These are phyloP conservation scores for Aspergillus spinulosporus DNA, from an alignment of 2,329 filamentous ascomycete genomes.

Conservation along the genomic window DNA sequence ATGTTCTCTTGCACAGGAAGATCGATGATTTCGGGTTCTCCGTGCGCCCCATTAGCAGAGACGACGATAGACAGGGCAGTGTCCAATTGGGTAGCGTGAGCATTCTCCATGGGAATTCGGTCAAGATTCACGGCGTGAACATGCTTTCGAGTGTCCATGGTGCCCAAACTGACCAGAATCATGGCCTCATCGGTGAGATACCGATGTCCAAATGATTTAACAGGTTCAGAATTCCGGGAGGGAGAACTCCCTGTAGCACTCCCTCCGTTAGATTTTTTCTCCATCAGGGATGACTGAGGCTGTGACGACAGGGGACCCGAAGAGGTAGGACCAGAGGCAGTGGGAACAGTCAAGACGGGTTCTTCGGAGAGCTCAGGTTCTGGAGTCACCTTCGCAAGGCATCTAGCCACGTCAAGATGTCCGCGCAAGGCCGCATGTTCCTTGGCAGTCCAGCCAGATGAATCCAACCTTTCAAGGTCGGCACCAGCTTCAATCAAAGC, in stretches of 20 bases:
- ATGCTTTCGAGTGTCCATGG: constrained; percentile 87
- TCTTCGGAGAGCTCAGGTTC: constrained; percentile 38
- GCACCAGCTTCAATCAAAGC: constrained; percentile 77
- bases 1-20: constrained; percentile 92
- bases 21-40: constrained; percentile 86
- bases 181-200: constrained; percentile 88
- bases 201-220: constrained; percentile 94
- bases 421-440: constrained; percentile 91
- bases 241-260: constrained; percentile 42
- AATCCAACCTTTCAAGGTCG: constrained; percentile 71
- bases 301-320: constrained; percentile 30
- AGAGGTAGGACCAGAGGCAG: constrained; percentile 32
- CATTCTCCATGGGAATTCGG: constrained; percentile 80
- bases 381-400: constrained; percentile 61
- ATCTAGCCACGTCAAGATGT: constrained; percentile 75
- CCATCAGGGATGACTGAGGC: constrained; percentile 42
- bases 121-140: constrained; percentile 81
- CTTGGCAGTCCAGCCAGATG: constrained; percentile 89
- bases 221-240: constrained; percentile 62
- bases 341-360: constrained; percentile 35
- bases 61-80: constrained; percentile 91
- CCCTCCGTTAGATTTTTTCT: constrained; percentile 43
- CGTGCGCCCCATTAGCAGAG: constrained; percentile 78
- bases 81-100: constrained; percentile 89
- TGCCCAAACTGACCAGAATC: constrained; percentile 87